Evolutionary conservation across 306 rosid species (phyloP).

Genomic region (Luffa aegyptiaca): DNA sequence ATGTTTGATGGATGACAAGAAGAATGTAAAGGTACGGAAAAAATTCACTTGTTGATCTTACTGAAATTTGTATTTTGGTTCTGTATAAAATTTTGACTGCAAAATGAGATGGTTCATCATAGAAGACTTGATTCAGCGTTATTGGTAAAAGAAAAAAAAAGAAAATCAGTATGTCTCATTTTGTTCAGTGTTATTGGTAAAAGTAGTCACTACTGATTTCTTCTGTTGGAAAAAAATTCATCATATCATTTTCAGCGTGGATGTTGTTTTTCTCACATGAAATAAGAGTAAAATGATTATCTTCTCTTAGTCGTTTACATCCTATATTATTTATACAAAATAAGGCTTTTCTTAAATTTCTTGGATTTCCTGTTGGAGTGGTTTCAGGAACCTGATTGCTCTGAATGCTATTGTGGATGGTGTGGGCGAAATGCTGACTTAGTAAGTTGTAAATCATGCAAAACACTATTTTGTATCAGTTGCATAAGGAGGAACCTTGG

Average conservation of each 20-base stretch:
- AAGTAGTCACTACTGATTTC: not conserved
- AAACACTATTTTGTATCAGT: conserved; percentile 39
- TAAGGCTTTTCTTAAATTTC: not conserved
- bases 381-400: conserved; percentile 55
- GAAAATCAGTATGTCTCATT: not conserved
- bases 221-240: not conserved
- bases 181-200: not conserved
- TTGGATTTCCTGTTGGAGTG: conserved; percentile 11
- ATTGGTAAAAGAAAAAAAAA: not conserved
- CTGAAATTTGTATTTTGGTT: conserved; percentile 8
- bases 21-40: conserved; percentile 31
- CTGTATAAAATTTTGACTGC: not conserved
- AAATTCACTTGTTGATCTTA: not conserved
- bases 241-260: not conserved
- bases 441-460: conserved; percentile 59
- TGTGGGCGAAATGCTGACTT: conserved; percentile 52
- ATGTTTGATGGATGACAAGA: conserved; percentile 36
- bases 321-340: not conserved
- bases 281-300: not conserved
- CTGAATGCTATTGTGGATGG: conserved; percentile 65
- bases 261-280: not conserved
- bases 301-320: not conserved
- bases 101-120: not conserved
- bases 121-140: not conserved
- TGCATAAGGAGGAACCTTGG: conserved; percentile 71